These are phyloP conservation scores for Gloeophyllum trabeum DNA, from an alignment of 768 basidiomycete species.

Conservation along the genomic window DNA sequence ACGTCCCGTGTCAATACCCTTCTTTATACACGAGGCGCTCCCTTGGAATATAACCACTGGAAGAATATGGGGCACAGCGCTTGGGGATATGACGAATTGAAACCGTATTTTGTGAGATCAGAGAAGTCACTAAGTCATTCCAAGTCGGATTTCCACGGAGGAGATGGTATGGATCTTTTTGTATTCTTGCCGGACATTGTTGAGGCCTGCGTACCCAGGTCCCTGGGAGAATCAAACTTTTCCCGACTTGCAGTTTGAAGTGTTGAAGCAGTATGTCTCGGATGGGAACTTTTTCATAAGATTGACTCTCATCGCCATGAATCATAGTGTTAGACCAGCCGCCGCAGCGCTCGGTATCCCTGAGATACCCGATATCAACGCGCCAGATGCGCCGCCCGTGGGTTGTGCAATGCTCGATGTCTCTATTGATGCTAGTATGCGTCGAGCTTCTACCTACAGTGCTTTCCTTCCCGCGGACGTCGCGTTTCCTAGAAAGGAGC, in stretches of 20 bases:
- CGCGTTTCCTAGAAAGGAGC: neutral
- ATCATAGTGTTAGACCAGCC: neutral
- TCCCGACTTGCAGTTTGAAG: neutral
- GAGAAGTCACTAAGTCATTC: constrained; percentile 11
- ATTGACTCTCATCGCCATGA: neutral
- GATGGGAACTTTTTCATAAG: neutral
- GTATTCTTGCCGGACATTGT: neutral
- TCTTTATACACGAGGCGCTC: constrained; percentile 17
- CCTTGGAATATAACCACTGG: constrained; percentile 22
- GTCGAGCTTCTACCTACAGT: neutral
- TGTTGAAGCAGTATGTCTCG: neutral
- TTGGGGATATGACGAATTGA: constrained; percentile 23
- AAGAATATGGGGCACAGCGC: constrained; percentile 16
- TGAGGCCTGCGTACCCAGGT: neutral
- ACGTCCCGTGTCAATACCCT: constrained; percentile 33
- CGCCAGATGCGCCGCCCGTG: neutral
- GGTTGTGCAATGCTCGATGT: neutral
- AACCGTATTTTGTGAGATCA: constrained; percentile 22
- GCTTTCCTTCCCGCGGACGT: neutral
- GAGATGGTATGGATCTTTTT: constrained; percentile 1
- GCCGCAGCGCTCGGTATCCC: neutral
- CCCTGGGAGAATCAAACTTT: neutral
- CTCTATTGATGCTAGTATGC: neutral
- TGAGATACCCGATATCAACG: neutral
- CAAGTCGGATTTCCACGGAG: neutral